These are phyloP conservation scores for Colletotrichum horii DNA, from an alignment of 2,329 filamentous ascomycete species.

Conservation along the genomic window DNA sequence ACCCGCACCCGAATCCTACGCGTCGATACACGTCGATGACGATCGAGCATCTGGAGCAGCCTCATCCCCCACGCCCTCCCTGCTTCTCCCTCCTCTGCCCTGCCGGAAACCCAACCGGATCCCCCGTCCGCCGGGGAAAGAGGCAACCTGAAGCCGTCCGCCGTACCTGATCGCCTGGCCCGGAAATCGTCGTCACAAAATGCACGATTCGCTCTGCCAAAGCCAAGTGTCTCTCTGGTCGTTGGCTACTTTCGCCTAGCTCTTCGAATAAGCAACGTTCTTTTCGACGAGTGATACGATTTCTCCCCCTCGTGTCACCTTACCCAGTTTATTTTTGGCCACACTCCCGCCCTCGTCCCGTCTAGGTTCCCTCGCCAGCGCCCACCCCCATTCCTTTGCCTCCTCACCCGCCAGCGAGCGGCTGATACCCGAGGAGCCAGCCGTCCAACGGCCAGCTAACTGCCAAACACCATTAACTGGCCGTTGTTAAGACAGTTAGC, in stretches of 20 bases:
- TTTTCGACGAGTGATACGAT: not conserved
- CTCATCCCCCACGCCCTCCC: not conserved
- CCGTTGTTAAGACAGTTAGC: not conserved
- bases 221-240: not conserved
- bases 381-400: not conserved
- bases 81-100: not conserved
- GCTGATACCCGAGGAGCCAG: not conserved
- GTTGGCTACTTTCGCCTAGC: not conserved
- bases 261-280: not conserved
- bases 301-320: not conserved
- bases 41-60: not conserved
- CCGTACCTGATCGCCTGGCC: not conserved
- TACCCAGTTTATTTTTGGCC: constrained; percentile 3
- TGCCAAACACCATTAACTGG: not conserved
- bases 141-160: not conserved
- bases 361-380: not conserved
- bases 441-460: not conserved
- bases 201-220: not conserved
- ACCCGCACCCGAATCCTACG: not conserved
- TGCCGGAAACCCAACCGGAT: constrained; percentile 2
- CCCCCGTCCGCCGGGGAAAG: constrained; percentile 6
- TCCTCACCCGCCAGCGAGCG: not conserved
- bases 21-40: not conserved
- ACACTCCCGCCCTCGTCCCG: not conserved
- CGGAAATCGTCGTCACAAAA: not conserved